Conservation (phyloP, 805 yeast genomes). For the Schwanniomyces vanrijiae region DNA sequence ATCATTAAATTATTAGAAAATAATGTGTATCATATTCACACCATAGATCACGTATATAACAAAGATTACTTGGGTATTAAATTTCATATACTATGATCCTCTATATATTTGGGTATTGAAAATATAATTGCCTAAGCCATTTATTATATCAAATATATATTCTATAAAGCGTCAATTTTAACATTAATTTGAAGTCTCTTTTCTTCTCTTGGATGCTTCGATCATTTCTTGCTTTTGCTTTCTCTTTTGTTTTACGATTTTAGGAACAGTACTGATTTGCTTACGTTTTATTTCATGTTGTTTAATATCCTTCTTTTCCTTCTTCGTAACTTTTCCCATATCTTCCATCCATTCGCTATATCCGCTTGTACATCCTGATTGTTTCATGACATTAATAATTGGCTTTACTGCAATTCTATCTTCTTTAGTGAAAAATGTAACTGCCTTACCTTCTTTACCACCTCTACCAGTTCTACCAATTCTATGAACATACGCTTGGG, state of each 20-base stretch:
- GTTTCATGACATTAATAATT: slow-evolving; percentile 92
- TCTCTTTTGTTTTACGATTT: slow-evolving; percentile 61
- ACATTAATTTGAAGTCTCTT: slow-evolving; percentile 16
- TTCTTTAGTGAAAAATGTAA: slow-evolving; percentile 91
- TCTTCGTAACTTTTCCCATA: slow-evolving; percentile 61
- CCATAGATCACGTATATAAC: slow-evolving; percentile 1
- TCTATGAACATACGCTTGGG: slow-evolving; percentile 95
- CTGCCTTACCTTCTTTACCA: slow-evolving; percentile 81
- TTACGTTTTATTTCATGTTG: slow-evolving; percentile 60
- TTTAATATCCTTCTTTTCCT: slow-evolving; percentile 62
- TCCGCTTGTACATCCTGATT: slow-evolving; percentile 68
- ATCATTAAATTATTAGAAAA: slow-evolving; percentile 8
- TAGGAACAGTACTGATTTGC: slow-evolving; percentile 83
- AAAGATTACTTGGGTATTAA: background rate
- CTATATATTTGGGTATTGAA: background rate
- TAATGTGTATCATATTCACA: background rate
- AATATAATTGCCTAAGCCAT: slow-evolving; percentile 1
- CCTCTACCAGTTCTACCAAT: slow-evolving; percentile 99
- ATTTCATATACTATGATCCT: background rate
- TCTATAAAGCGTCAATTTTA: background rate
- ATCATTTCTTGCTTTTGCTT: slow-evolving; percentile 69
- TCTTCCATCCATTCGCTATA: slow-evolving; percentile 82
- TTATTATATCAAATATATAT: slow-evolving; percentile 2
- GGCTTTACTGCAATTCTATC: slow-evolving; percentile 76
- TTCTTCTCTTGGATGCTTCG: slow-evolving; percentile 67